Base-by-base conservation (phyloP, 805 yeast species). In the Teunomyces funiuensis region DNA sequence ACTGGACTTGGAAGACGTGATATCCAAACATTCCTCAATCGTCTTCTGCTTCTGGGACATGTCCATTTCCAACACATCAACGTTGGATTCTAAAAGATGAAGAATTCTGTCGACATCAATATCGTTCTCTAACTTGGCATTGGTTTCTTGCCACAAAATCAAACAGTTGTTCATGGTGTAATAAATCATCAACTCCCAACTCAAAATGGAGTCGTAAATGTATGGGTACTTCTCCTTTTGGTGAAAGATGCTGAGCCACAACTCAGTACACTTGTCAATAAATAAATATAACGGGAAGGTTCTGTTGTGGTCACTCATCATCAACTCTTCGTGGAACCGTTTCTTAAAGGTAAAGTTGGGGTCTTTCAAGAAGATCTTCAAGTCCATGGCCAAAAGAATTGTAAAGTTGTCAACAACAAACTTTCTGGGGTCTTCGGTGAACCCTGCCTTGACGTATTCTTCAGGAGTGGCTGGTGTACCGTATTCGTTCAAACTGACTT, bases 61-160 rank as follows among this genome's bases (percentile, higher is more conserved):
- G 9, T 55, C 57, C 6, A 27, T 22, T 45, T 70, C 76, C 40
- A 69, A 50, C 5, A 41, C 28, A 17, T 55, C 51, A 15, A 67
- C 47, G 39, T 60, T 57, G 22, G 63, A 53, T 11, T 43, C 57
- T 23, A 85, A 59, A 29, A 82, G 60, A 22, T 72, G 63, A 28
- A 73, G 56, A 11, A 82, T 65, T 33, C 77, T 71, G 3, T 73
- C 74, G 30, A 77, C 69, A 54, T 85, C 86, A 10, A 66, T 75
- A 0, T 50, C 46, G 36, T 68, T 68, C 19, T 58, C 63, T 41
- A 63, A 53, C 41, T 55, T 60, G 1, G 88, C 83, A 28, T 69
- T 69, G 0, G 90, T 77, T 37, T 72, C 77, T 46, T 75, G 77
- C 91, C 93, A 85, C 31, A 83, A 65, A 29, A 73, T 71, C 50